Conservation (phyloP, 1,284 basidiomycete species). For the Cryptococcus maquisensis region DNA sequence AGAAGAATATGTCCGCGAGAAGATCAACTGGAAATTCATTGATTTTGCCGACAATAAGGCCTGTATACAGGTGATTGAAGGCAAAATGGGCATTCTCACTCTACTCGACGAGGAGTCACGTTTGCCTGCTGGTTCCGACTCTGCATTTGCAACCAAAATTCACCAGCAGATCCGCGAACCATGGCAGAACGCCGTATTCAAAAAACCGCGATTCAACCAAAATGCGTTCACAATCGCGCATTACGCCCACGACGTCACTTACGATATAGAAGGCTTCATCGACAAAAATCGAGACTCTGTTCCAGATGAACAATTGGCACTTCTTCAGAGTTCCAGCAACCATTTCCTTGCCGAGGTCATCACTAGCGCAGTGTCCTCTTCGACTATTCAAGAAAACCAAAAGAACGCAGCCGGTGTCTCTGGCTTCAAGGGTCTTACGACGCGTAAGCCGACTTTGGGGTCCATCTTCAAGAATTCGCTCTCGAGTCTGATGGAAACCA, state of each 20-base stretch:
- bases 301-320: conserved; percentile 90
- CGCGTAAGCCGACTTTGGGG: conserved; percentile 91
- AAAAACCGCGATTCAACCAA: conserved; percentile 96
- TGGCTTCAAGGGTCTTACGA: conserved; percentile 53
- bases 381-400: conserved; percentile 46
- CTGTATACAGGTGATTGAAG: conserved; percentile 97
- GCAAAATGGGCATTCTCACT: conserved; percentile 90
- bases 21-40: conserved; percentile 99
- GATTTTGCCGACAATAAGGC: conserved; percentile 99
- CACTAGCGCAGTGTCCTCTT: conserved; percentile 66
- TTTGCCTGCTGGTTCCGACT: conserved; percentile 86
- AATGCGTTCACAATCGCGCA: conserved; percentile 97
- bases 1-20: conserved; percentile 96
- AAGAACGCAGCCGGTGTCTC: conserved; percentile 18
- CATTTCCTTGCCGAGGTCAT: conserved; percentile 91
- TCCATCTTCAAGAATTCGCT: conserved; percentile 98
- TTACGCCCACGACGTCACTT: conserved; percentile 96
- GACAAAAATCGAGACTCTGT: conserved; percentile 99
- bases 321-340: conserved; percentile 82
- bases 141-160: conserved; percentile 90
- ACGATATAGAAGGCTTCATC: conserved; percentile 95
- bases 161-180: conserved; percentile 80
- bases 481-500: conserved; percentile 92
- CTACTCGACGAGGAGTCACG: conserved; percentile 98
- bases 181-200: conserved; percentile 84